These are phyloP conservation scores for Endotrypanum monterogeii DNA, from an alignment of 208 protist species.

Conservation along the genomic window DNA sequence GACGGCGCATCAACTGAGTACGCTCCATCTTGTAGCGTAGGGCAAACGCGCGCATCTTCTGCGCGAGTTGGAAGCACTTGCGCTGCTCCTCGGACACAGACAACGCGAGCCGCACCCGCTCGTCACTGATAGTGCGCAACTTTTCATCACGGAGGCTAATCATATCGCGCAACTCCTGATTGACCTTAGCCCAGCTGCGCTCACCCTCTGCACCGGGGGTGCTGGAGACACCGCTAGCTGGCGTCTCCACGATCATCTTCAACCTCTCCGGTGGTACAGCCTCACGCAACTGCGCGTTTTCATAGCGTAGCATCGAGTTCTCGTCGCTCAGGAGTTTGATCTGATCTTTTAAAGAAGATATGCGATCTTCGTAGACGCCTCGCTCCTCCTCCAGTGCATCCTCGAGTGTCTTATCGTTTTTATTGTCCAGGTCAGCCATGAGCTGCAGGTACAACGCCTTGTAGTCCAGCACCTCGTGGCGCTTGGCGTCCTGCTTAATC, in stretches of 20 bases:
- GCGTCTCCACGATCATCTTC: slow-evolving; percentile 19
- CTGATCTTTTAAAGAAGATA: slow-evolving; percentile 60
- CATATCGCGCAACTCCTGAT: slow-evolving; percentile 48
- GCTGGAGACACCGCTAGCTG: slow-evolving; percentile 3
- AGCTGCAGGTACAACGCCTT: slow-evolving; percentile 89
- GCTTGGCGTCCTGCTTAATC: slow-evolving; percentile 91
- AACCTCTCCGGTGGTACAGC: slow-evolving; percentile 44
- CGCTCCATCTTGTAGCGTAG: slow-evolving; percentile 62
- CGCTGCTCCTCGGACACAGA: slow-evolving; percentile 71
- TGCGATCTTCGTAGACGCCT: slow-evolving; percentile 72
- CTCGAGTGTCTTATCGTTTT: slow-evolving; percentile 80
- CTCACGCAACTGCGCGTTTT: slow-evolving; percentile 44
- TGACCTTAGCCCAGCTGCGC: slow-evolving; percentile 49
- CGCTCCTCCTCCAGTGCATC: slow-evolving; percentile 74
- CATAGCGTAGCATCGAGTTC: slow-evolving; percentile 58
- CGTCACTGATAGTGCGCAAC: slow-evolving; percentile 52
- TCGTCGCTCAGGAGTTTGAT: slow-evolving; percentile 65
- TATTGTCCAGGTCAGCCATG: slow-evolving; percentile 84
- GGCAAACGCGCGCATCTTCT: slow-evolving; percentile 63
- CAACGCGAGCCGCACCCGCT: slow-evolving; percentile 69
- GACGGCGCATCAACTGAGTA: slow-evolving; percentile 31
- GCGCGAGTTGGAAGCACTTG: slow-evolving; percentile 63
- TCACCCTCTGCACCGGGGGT: slow-evolving; percentile 5
- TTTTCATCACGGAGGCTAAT: slow-evolving; percentile 50
- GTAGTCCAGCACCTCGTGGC: slow-evolving; percentile 93